Evolutionary conservation across 140 eudicot species (phyloP).

Genomic region (Cichorium intybus): DNA sequence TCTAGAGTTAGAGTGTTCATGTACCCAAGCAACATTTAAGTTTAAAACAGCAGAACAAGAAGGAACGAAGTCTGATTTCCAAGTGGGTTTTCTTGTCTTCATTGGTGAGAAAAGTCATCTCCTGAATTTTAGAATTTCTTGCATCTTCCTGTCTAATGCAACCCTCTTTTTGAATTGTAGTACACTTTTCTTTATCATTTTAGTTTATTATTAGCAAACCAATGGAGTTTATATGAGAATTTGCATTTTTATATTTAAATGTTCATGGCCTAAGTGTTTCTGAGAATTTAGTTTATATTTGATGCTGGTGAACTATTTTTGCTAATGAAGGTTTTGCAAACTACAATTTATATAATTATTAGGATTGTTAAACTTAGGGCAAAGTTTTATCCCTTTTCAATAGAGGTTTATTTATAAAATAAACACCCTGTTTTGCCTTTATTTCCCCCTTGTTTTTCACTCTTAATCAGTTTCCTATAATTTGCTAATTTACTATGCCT

Average conservation of each 20-base stretch:
- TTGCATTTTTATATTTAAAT: background rate
- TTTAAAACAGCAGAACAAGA: background rate
- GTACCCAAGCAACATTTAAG: slow-evolving; percentile 72
- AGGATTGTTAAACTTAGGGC: too few relatives aligned
- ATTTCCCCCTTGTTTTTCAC: too few relatives aligned
- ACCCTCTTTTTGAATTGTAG: background rate
- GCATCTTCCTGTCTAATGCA: background rate
- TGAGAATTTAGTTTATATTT: too few relatives aligned
- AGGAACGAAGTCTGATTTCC: background rate
- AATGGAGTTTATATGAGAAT: background rate
- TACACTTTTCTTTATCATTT: background rate
- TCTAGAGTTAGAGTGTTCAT: slow-evolving; percentile 61
- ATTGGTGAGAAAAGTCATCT: background rate
- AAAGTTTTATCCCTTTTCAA: too few relatives aligned
- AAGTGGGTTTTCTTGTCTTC: background rate
- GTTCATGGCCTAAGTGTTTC: too few relatives aligned
- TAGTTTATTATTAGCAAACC: background rate
- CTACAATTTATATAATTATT: too few relatives aligned
- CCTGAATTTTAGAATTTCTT: background rate
- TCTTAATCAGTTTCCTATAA: too few relatives aligned
- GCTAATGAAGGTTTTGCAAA: too few relatives aligned
- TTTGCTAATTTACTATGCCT: too few relatives aligned
- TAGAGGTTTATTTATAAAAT: too few relatives aligned
- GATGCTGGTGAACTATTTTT: too few relatives aligned
- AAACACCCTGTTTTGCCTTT: too few relatives aligned